Evolutionary conservation across 176 grass and related monocot species (phyloP).

Genomic region (Zizania latifolia): DNA sequence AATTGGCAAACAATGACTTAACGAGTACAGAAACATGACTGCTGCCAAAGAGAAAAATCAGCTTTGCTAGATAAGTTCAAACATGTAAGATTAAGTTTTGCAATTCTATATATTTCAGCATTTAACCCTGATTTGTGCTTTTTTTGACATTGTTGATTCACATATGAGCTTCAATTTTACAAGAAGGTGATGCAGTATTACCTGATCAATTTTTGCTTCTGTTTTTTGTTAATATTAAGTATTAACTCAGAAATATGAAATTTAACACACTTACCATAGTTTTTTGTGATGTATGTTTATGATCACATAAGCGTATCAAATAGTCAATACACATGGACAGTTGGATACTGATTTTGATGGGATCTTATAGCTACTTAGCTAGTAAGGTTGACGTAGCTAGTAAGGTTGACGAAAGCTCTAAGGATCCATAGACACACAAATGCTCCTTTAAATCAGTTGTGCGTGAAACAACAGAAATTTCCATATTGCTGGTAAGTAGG

Average conservation of each 20-base stretch:
- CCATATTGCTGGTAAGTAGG: not conserved
- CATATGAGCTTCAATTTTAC: not conserved
- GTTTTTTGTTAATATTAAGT: no score
- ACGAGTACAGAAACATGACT: constrained; percentile 8
- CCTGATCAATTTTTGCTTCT: constrained; percentile 4
- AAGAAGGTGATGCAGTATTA: constrained; percentile 12
- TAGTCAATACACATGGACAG: not conserved
- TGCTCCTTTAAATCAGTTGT: not conserved
- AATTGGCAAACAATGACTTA: not conserved
- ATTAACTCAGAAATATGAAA: not conserved
- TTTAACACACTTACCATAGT: constrained; percentile 2
- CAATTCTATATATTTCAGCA: not conserved
- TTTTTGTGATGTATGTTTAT: not conserved
- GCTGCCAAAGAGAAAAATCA: not conserved
- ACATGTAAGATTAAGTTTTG: no score
- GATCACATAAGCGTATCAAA: not conserved
- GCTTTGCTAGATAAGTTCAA: no score
- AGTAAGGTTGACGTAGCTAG: not conserved
- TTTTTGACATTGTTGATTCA: not conserved
- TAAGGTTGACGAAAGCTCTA: not conserved
- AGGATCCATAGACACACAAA: not conserved
- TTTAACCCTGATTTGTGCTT: not conserved
- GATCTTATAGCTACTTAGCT: not conserved
- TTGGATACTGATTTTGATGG: not conserved
- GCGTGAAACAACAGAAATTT: not conserved